phyloP scores from a whole-genome alignment of 345 rosid species.

The Durio zibethinus region DNA sequence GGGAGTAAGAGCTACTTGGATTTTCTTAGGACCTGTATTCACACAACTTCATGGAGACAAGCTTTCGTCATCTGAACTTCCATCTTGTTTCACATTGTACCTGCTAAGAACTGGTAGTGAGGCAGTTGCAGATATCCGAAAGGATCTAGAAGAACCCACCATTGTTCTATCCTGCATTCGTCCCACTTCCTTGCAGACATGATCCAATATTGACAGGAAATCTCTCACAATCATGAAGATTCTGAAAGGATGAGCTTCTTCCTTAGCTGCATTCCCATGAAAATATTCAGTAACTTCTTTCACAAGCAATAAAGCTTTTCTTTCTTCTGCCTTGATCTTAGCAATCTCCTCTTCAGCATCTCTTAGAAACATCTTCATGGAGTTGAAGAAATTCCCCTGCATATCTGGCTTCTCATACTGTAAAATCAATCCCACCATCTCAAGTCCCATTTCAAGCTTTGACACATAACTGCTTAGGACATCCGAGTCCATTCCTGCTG shows the following conservation, averaged over 20 bases:
- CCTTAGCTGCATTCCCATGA: constrained; percentile 80
- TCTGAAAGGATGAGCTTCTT: constrained; percentile 91
- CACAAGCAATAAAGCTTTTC: constrained; percentile 65
- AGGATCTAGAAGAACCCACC: constrained; percentile 83
- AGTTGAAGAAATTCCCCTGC: constrained; percentile 67
- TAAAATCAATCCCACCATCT: constrained; percentile 60
- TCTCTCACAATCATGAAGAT: constrained; percentile 92
- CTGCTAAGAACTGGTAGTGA: constrained; percentile 79
- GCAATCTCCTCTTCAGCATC: constrained; percentile 86
- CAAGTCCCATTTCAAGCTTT: constrained; percentile 86
- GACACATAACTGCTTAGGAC: constrained; percentile 79
- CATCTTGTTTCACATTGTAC: constrained; percentile 56
- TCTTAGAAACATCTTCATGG: constrained; percentile 58
- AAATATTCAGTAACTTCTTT: constrained; percentile 94
- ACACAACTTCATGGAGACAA: constrained; percentile 58
- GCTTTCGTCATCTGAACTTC: constrained; percentile 79
- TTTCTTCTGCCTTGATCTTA: constrained; percentile 66
- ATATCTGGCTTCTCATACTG: constrained; percentile 62
- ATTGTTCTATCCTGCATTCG: constrained; percentile 71
- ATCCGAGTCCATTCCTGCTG: constrained; percentile 96
- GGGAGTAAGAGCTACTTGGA: constrained; percentile 14
- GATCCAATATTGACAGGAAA: constrained; percentile 70
- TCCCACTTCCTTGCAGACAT: constrained; percentile 94
- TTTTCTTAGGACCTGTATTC: background rate
- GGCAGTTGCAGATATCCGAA: constrained; percentile 71